phyloP scores from a whole-genome alignment of 1,284 basidiomycete species.

The Lentinula novae-zelandiae region DNA sequence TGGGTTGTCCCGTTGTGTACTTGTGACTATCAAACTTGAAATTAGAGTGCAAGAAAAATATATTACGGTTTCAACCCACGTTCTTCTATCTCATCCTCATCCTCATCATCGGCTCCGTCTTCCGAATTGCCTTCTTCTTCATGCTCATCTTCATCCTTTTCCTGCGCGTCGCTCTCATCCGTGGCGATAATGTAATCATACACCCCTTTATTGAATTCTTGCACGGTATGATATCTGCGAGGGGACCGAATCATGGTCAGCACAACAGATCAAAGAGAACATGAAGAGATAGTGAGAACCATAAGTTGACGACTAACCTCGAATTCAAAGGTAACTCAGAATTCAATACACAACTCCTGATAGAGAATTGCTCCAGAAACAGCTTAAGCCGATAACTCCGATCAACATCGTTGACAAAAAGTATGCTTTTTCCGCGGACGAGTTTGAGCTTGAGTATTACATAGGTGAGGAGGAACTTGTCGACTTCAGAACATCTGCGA shows the following conservation, averaged over 20 bases:
- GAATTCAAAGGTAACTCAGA: constrained; percentile 96
- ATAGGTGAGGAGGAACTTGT: constrained; percentile 94
- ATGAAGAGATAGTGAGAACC: not conserved
- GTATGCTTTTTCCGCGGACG: constrained; percentile 93
- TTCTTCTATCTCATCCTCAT: constrained; percentile 37
- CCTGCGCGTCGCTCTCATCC: constrained; percentile 71
- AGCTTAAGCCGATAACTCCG: constrained; percentile 93
- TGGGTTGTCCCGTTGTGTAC: constrained; percentile 48
- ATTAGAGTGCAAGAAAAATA: too few relatives aligned
- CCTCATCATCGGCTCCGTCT: constrained; percentile 20
- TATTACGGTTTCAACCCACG: constrained; percentile 30
- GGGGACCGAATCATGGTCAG: not conserved
- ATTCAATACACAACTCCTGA: constrained; percentile 95
- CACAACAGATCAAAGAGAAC: not conserved
- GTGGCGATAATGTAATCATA: constrained; percentile 99
- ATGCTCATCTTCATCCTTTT: constrained; percentile 16
- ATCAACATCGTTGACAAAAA: constrained; percentile 98
- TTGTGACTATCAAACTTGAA: constrained; percentile 35
- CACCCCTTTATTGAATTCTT: constrained; percentile 98
- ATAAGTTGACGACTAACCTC: constrained; percentile 38
- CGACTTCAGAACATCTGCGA: constrained; percentile 80
- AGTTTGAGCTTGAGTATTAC: constrained; percentile 91
- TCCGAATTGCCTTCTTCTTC: constrained; percentile 17
- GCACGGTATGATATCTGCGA: constrained; percentile 89
- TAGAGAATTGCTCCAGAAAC: constrained; percentile 97